These are phyloP conservation scores for Quercus robur DNA, from an alignment of 306 rosid genomes.

Conservation along the genomic window DNA sequence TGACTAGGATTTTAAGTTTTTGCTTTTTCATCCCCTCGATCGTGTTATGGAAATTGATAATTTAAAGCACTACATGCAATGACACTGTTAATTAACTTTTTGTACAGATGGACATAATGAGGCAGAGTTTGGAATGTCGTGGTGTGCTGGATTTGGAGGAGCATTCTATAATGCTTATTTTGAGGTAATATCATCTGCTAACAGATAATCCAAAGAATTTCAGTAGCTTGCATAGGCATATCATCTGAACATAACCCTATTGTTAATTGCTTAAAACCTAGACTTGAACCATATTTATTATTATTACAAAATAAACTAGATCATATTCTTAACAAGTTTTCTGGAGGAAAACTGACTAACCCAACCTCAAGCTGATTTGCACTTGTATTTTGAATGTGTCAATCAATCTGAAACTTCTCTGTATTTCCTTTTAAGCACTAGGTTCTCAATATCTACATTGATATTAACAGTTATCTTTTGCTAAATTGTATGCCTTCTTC, in stretches of 20 bases:
- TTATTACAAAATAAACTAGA: neutral
- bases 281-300: neutral
- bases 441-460: neutral
- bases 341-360: neutral
- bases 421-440: neutral
- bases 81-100: slow-evolving; percentile 13
- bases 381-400: neutral
- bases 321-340: neutral
- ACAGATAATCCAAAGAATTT: neutral
- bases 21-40: neutral
- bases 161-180: slow-evolving; percentile 85
- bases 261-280: neutral
- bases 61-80: neutral
- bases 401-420: neutral
- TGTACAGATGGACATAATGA: slow-evolving; percentile 83
- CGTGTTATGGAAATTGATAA: neutral
- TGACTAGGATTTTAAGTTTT: neutral
- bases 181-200: slow-evolving; percentile 44
- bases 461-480: neutral
- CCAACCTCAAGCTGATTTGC: neutral
- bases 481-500: slow-evolving; percentile 12
- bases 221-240: neutral
- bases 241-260: neutral
- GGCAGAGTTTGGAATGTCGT: slow-evolving; percentile 96
- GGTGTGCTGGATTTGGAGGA: slow-evolving; percentile 97